Base-by-base conservation (phyloP, 2,329 filamentous ascomycete genomes). In the Cadophora gregata region DNA sequence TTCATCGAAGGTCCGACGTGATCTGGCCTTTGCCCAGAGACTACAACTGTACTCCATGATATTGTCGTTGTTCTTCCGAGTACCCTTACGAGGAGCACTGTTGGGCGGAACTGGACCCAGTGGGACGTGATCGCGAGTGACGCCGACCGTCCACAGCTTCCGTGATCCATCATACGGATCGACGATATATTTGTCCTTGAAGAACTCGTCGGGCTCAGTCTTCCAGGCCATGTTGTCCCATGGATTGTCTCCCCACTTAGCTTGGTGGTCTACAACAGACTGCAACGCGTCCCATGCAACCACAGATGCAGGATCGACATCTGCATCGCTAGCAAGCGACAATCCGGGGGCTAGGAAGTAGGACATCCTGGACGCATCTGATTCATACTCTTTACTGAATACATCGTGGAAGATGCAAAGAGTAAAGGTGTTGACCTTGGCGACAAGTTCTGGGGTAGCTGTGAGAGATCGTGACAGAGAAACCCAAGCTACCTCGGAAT, bases 11-110 rank as follows among this genome's bases (percentile, higher is more conserved):
- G 75, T 75, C 63, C 85, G 76, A 45, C 80, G 81, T 21, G 79
- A 70, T 63, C 87, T 82, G 67, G 88, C 79, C 25, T 88, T 90
- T 5, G 83, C 82, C 79, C 87, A 95, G 21, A 94, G 81, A 76
- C 92, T 97, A 72, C 91, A 86, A 61, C 90, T 93, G 78, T 96
- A 98, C 72, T 94, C 90, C 69, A 95, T 85, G 70, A 98, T 97
- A 63, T 86, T 90, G 24, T 83, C 79, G 12, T 81, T 80, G 1
- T 62, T 77, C 70, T 66, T 76, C 73, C 78, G 82, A 81, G 33
- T 79, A 66, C 55, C 82, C 76, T 78, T 86, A 78, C 77, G 77
- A 73, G 80, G 68, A 79, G 79, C 4, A 83, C 83, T 19, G 85
- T 84, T 60, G 81, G 81, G 0, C 82, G 91, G 91, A 6, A 93